These are phyloP conservation scores for Mycogone perniciosa DNA, from an alignment of 2,329 filamentous ascomycete species.

Conservation along the genomic window DNA sequence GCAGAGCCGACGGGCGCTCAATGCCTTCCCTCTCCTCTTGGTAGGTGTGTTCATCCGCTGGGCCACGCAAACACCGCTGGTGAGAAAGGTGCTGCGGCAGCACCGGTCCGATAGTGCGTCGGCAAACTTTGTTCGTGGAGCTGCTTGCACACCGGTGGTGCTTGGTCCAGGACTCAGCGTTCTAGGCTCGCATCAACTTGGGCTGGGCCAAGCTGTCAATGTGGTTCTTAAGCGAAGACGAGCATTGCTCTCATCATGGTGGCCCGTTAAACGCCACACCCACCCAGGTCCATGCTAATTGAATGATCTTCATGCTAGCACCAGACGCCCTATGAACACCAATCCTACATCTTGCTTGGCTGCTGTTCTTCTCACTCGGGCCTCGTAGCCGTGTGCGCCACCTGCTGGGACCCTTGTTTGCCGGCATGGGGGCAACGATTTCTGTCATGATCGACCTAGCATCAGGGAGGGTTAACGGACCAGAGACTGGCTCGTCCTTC, in stretches of 20 bases:
- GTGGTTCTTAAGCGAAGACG: neutral
- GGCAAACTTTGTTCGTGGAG: neutral
- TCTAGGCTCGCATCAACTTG: neutral
- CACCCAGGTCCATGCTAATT: neutral
- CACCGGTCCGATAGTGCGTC: neutral
- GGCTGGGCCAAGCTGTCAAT: slow-evolving; percentile 1
- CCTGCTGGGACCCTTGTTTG: slow-evolving; percentile 4
- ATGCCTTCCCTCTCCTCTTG: too few relatives aligned
- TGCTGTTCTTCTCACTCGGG: neutral
- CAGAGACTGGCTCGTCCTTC: neutral
- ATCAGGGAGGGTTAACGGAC: slow-evolving; percentile 5
- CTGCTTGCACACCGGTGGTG: neutral
- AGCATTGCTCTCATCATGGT: neutral
- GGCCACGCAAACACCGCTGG: neutral
- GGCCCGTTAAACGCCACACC: neutral
- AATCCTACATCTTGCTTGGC: neutral
- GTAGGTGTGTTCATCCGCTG: too few relatives aligned
- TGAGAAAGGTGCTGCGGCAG: neutral
- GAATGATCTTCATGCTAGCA: too few relatives aligned
- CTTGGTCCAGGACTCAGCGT: neutral
- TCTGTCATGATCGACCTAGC: slow-evolving; percentile 14
- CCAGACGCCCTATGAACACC: neutral
- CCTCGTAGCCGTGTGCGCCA: neutral
- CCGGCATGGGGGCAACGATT: slow-evolving; percentile 1
- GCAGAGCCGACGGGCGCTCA: too few relatives aligned